Conservation (phyloP, 495 filamentous ascomycete species). For the Bathelium albidoporum region DNA sequence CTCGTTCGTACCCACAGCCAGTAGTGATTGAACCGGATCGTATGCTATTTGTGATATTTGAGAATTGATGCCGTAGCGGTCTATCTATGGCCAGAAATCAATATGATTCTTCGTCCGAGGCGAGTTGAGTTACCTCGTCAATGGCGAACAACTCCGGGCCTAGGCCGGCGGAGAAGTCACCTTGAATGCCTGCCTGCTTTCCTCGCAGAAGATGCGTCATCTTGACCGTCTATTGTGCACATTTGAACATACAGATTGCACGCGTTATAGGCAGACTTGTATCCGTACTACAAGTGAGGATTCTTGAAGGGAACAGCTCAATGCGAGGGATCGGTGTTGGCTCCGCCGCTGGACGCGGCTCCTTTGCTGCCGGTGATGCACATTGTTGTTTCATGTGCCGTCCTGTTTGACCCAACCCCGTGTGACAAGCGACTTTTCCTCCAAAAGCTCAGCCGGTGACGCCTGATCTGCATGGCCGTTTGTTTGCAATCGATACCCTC, state of each 20-base stretch:
- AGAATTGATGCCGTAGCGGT: constrained; percentile 78
- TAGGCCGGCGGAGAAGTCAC: constrained; percentile 75
- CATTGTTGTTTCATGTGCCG: no score
- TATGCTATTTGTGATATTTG: constrained; percentile 72
- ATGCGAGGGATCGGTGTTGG: not conserved
- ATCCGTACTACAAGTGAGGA: not conserved
- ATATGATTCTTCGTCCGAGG: constrained; percentile 3
- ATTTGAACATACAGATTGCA: not conserved
- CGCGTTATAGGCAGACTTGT: not conserved
- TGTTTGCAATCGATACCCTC: not conserved
- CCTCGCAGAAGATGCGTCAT: constrained; percentile 84
- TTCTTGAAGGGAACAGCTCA: not conserved
- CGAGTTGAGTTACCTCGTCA: constrained; percentile 53
- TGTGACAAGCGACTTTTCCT: not conserved
- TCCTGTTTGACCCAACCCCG: no score
- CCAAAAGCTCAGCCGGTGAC: not conserved
- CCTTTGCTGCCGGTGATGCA: no score
- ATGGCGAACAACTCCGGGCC: constrained; percentile 63
- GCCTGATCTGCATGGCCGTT: not conserved
- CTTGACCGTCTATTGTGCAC: constrained; percentile 1
- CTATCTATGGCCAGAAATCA: constrained; percentile 39
- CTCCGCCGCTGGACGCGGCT: not conserved
- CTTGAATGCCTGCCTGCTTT: constrained; percentile 86
- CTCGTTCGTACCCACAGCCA: constrained; percentile 81
- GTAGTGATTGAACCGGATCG: constrained; percentile 84